phyloP scores from a whole-genome alignment of 2,329 filamentous ascomycete species.

The Colletotrichum sp. region DNA sequence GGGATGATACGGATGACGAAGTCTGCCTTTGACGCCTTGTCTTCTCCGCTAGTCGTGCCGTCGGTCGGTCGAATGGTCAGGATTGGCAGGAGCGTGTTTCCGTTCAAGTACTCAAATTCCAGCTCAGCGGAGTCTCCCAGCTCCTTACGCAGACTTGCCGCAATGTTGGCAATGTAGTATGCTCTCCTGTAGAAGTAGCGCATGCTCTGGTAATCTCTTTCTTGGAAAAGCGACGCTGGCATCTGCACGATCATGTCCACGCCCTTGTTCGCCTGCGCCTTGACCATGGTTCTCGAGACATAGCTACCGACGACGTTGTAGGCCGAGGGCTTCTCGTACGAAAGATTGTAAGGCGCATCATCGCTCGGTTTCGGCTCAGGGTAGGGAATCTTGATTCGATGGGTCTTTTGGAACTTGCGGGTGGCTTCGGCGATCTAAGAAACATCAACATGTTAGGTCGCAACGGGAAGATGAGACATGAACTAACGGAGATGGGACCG shows the following conservation, averaged over 20 bases:
- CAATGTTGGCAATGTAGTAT: constrained; percentile 86
- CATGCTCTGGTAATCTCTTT: constrained; percentile 93
- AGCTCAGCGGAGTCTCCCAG: constrained; percentile 60
- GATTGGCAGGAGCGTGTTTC: constrained; percentile 79
- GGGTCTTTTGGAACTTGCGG: constrained; percentile 68
- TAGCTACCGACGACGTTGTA: constrained; percentile 93
- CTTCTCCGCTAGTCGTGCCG: constrained; percentile 21
- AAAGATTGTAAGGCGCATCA: constrained; percentile 81
- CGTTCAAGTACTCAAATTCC: constrained; percentile 70
- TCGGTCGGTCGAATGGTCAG: constrained; percentile 48
- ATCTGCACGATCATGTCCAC: constrained; percentile 90
- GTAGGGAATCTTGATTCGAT: constrained; percentile 79
- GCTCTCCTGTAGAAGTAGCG: constrained; percentile 95
- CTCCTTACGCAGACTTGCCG: constrained; percentile 69
- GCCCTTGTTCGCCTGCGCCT: constrained; percentile 60
- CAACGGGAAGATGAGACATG: neutral
- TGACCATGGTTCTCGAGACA: constrained; percentile 75
- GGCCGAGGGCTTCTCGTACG: constrained; percentile 75
- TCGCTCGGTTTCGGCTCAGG: constrained; percentile 78
- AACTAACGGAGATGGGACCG: constrained; percentile 54
- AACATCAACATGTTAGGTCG: neutral
- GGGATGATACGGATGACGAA: constrained; percentile 79
- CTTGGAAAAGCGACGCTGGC: constrained; percentile 80
- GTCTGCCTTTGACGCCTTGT: constrained; percentile 36
- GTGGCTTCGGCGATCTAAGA: constrained; percentile 70